A percentile compares a stretch with the other conserved stretches of the same genome.
These are phyloP conservation scores for Lactarius sanguifluus DNA, from an alignment of 768 basidiomycete species.

Conservation along the genomic window DNA sequence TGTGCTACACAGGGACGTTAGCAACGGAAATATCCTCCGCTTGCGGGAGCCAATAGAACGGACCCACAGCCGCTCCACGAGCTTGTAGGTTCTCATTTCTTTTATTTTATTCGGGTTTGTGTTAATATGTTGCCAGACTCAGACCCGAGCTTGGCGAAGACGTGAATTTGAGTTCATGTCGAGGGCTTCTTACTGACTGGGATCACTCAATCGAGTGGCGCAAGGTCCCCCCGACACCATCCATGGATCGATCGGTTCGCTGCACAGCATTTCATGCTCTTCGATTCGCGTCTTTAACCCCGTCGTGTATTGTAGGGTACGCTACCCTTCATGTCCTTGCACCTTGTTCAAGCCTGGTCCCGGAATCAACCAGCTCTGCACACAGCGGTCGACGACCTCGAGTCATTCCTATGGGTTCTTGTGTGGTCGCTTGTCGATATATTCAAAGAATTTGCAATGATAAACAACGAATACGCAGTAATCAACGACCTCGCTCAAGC, in stretches of 20 bases:
- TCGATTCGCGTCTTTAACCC: no score
- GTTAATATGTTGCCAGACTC: no score
- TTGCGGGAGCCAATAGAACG: neutral
- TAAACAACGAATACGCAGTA: no score
- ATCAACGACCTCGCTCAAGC: no score
- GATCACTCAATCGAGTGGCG: no score
- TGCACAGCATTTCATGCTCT: no score
- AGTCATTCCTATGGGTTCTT: neutral
- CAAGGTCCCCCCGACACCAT: no score
- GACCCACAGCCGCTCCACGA: neutral
- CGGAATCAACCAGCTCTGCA: neutral
- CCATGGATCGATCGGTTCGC: no score
- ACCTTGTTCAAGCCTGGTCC: neutral
- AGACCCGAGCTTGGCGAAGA: neutral
- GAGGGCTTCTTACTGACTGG: neutral
- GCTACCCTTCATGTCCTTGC: neutral
- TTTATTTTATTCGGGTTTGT: no score
- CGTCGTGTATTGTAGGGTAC: neutral
- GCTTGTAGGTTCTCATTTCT: neutral
- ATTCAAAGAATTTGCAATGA: neutral
- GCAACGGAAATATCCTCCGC: neutral
- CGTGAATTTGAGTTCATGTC: neutral
- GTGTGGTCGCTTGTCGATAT: neutral
- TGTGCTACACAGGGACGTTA: neutral
- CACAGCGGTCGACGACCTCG: slow-evolving; percentile 7